Evolutionary conservation across 768 basidiomycete genomes (phyloP).

Genomic region (Boletus vermiculosoides): DNA sequence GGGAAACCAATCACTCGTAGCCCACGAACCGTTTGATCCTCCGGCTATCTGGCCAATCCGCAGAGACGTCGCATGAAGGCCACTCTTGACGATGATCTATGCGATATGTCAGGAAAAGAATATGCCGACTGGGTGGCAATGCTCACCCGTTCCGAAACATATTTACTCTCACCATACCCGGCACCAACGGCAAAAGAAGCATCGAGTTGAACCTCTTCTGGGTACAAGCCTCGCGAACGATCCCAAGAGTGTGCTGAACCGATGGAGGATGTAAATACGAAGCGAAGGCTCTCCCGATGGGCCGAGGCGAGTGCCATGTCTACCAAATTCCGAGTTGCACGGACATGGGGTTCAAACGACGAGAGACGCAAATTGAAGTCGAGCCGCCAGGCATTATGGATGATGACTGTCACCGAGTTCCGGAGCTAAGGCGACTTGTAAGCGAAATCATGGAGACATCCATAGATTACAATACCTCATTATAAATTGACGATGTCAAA

Average conservation of each 20-base stretch:
- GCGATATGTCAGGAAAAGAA: not conserved
- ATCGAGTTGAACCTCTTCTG: conserved; percentile 37
- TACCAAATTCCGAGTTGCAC: conserved; percentile 33
- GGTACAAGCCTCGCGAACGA: conserved; percentile 27
- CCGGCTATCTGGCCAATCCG: conserved; percentile 37
- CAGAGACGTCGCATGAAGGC: conserved; percentile 26
- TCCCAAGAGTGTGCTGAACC: conserved; percentile 25
- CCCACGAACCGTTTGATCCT: conserved; percentile 35
- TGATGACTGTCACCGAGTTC: conserved; percentile 30
- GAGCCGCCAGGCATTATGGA: conserved; percentile 41
- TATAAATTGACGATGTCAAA: conserved; percentile 23
- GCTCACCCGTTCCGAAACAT: conserved; percentile 36
- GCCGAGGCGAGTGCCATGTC: conserved; percentile 19
- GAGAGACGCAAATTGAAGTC: conserved; percentile 41
- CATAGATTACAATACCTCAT: conserved; percentile 24
- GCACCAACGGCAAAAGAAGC: conserved; percentile 27
- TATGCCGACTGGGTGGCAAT: not conserved
- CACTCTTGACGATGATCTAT: conserved; percentile 28
- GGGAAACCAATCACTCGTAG: conserved; percentile 37
- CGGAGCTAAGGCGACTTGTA: conserved; percentile 13
- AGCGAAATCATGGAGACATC: not conserved
- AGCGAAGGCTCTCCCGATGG: conserved; percentile 4
- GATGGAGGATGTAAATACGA: conserved; percentile 31
- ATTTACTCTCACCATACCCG: conserved; percentile 40
- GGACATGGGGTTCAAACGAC: conserved; percentile 40